Base-by-base conservation (phyloP, 306 rosid genomes). In the Cicer chorassanicum region DNA sequence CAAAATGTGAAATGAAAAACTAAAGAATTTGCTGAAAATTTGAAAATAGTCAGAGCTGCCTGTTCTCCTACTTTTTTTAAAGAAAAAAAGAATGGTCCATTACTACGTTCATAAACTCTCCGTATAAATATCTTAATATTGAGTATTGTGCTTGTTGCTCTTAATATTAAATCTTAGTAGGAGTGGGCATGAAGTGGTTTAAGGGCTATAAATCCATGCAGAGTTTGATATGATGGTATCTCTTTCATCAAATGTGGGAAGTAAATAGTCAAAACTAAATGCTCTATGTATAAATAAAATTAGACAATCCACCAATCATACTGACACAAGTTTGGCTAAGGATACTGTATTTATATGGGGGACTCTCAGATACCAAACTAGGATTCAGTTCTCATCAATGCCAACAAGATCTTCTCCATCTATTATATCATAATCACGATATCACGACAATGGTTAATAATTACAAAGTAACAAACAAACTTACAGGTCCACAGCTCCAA, bases 271-370 rank as follows among this genome's bases (percentile, higher is more conserved):
- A 63, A 59, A 65, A 54, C 72, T 44, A 62, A 62, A 55, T 70
- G 56, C 73, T 69, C 68, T 38, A 54, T 50, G 48, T 39, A 65
- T 12, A 10, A 67, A 72, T 15, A 61, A 40, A 53, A 53, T 36
- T 46, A 42, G 21, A 48, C 65, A 44, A 56, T 54, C 63, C 38
- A 45, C 56, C 48, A 21, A 39, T 9, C 16, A 46, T 67, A 56
- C 46, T 34, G 19, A 54, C 68, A 73, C 48, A 57, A 10, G 45
- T n/a, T 73, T 66, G 54, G 51, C 65, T 36, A 15, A 57, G 29
- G 74, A 73, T 56, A 63, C 50, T 72, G 40, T 40, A 40, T 14
- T 51, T 24, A 70, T 64, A 51, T 41, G 40, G 62, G 51, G 62
- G 21, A 43, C 39, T 46, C 42, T 8, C 16, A 5, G 3, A 51